Percentiles rank a stretch among this genome's conserved stretches.
Conservation (phyloP, 2,329 filamentous ascomycete species). For the Fusarium sp. region DNA sequence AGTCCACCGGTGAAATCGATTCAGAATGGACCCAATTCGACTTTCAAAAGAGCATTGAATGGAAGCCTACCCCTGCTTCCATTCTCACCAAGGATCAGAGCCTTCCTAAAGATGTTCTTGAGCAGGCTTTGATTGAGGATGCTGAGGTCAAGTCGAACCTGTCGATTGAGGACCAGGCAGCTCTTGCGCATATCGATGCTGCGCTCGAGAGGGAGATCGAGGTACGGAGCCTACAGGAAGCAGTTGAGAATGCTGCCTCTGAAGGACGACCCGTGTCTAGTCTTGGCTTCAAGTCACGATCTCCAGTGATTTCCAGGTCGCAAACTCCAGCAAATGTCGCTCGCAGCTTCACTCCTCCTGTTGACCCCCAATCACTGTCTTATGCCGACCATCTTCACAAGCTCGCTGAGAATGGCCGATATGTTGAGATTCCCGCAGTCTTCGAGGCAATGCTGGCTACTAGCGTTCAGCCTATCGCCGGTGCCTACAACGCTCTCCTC, state of each 20-base stretch:
- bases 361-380: slow-evolving; percentile 72
- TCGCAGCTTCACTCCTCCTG: slow-evolving; percentile 70
- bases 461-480: slow-evolving; percentile 81
- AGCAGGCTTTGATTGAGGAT: slow-evolving; percentile 50
- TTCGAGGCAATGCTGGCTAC: slow-evolving; percentile 92
- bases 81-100: slow-evolving; percentile 71
- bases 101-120: slow-evolving; percentile 48
- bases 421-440: slow-evolving; percentile 87
- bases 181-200: slow-evolving; percentile 85
- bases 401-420: slow-evolving; percentile 77
- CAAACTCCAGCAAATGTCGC: slow-evolving; percentile 60
- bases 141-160: slow-evolving; percentile 54
- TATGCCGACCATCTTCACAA: slow-evolving; percentile 84
- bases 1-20: slow-evolving; percentile 72
- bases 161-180: slow-evolving; percentile 65
- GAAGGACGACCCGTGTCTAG: slow-evolving; percentile 54
- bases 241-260: slow-evolving; percentile 56
- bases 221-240: slow-evolving; percentile 59
- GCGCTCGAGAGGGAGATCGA: slow-evolving; percentile 84
- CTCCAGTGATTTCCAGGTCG: slow-evolving; percentile 56
- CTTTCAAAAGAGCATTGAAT: slow-evolving; percentile 88
- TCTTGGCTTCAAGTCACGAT: slow-evolving; percentile 55
- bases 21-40: slow-evolving; percentile 94
- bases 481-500: slow-evolving; percentile 92
- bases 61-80: slow-evolving; percentile 74